Conservation (phyloP, 2,329 filamentous ascomycete species). For the Fusarium sp. region DNA sequence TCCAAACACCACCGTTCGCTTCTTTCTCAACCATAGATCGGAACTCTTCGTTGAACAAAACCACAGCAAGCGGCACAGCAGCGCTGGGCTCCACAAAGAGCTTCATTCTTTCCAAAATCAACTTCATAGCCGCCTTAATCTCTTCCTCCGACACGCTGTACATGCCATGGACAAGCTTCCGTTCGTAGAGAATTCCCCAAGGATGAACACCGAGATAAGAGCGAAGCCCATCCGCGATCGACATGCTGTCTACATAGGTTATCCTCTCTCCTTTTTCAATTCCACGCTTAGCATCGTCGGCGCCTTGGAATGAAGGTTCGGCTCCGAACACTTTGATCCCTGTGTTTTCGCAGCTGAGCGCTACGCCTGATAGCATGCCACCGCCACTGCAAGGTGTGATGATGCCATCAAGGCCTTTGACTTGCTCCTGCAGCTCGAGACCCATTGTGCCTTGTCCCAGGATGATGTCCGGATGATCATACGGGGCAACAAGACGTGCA, state of each 20-base stretch:
- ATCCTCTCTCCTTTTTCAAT: background rate
- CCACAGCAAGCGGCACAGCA: background rate
- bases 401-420: background rate
- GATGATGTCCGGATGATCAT: conserved; percentile 1
- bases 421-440: background rate
- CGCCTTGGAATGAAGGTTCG: background rate
- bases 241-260: background rate
- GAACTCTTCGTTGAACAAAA: background rate
- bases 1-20: background rate
- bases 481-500: background rate
- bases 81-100: conserved; percentile 1
- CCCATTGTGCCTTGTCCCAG: conserved; percentile 5
- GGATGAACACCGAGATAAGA: background rate
- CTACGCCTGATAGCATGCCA: background rate
- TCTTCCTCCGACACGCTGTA: conserved; percentile 3
- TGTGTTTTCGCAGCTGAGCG: background rate
- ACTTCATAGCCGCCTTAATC: background rate
- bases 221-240: background rate
- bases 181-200: background rate
- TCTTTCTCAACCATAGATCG: background rate
- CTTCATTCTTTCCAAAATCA: conserved; percentile 1
- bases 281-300: conserved; percentile 4
- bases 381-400: conserved; percentile 1
- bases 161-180: background rate
- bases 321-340: conserved; percentile 6